Evolutionary conservation across 768 basidiomycete species (phyloP).

Genomic region (Boletales sp.): DNA sequence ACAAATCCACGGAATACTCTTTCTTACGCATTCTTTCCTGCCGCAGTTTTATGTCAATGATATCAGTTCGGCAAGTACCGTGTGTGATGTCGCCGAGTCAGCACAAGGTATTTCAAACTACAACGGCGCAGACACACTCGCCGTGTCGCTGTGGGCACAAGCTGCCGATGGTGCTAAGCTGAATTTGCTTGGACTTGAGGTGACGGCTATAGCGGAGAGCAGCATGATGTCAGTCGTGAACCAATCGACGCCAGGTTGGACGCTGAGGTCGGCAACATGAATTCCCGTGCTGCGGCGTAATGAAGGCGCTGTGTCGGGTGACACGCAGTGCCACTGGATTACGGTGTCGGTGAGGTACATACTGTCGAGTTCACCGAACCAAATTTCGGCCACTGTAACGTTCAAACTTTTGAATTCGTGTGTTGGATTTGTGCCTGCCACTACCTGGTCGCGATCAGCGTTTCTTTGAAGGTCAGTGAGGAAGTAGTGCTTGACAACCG

Average conservation of each 20-base stretch:
- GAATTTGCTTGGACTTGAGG: conserved; percentile 34
- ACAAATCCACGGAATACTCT: no score
- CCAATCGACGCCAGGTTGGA: conserved; percentile 28
- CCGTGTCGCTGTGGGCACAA: conserved; percentile 46
- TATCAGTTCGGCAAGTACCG: conserved; percentile 27
- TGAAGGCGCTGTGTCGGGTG: no score
- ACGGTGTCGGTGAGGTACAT: no score
- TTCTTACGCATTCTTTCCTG: not conserved
- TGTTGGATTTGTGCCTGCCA: no score
- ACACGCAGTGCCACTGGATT: no score
- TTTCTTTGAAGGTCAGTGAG: no score
- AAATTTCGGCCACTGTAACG: no score
- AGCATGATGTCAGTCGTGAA: conserved; percentile 22
- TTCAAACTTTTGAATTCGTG: no score
- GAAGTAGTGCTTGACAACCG: no score
- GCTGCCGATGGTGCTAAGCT: conserved; percentile 40
- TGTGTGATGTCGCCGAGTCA: conserved; percentile 10
- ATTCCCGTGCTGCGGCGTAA: no score
- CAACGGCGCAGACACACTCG: conserved; percentile 44
- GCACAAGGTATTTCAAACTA: conserved; percentile 52
- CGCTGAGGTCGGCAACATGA: conserved; percentile 14
- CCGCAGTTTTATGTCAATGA: conserved; percentile 23
- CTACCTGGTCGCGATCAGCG: no score
- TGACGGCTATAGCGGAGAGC: conserved; percentile 31
- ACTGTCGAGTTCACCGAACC: no score